These are phyloP conservation scores for Saccharomyces mikatae DNA, from an alignment of 805 yeast genomes.

Conservation along the genomic window DNA sequence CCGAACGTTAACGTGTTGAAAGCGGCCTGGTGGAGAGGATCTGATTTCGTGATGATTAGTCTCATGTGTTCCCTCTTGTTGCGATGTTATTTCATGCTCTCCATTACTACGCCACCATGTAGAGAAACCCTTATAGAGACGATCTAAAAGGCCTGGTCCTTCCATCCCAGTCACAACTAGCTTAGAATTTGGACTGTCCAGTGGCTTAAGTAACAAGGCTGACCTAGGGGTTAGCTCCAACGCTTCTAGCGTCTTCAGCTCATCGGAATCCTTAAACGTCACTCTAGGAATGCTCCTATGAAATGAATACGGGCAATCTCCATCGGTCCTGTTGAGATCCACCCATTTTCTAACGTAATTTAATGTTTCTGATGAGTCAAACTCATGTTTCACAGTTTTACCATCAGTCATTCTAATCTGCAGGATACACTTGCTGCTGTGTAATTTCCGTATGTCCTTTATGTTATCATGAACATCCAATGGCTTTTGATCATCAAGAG, in stretches of 20 bases:
- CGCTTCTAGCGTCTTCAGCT: conserved; percentile 42
- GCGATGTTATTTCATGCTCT: neutral
- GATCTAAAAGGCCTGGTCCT: conserved; percentile 28
- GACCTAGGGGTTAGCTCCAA: conserved; percentile 66
- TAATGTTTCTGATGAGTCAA: conserved; percentile 39
- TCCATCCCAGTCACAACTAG: conserved; percentile 25
- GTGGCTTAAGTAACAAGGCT: conserved; percentile 65
- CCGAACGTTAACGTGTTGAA: neutral
- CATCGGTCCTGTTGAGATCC: conserved; percentile 42
- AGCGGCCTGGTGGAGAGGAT: neutral
- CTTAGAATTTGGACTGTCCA: conserved; percentile 19
- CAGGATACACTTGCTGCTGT: conserved; percentile 33
- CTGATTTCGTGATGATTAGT: conserved; percentile 3
- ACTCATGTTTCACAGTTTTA: conserved; percentile 43
- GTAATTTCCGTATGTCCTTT: conserved; percentile 18
- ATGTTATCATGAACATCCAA: conserved; percentile 24
- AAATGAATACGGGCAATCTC: conserved; percentile 37
- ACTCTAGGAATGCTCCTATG: conserved; percentile 53
- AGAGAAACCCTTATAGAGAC: conserved; percentile 29
- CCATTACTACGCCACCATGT: conserved; percentile 28
- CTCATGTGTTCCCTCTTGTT: neutral
- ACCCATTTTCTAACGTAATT: conserved; percentile 56
- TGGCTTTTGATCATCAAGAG: neutral
- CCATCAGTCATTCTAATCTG: conserved; percentile 68
- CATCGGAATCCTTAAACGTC: conserved; percentile 56